Base-by-base conservation (phyloP, 352 stramenopile species). In the Phytophthora constricta region DNA sequence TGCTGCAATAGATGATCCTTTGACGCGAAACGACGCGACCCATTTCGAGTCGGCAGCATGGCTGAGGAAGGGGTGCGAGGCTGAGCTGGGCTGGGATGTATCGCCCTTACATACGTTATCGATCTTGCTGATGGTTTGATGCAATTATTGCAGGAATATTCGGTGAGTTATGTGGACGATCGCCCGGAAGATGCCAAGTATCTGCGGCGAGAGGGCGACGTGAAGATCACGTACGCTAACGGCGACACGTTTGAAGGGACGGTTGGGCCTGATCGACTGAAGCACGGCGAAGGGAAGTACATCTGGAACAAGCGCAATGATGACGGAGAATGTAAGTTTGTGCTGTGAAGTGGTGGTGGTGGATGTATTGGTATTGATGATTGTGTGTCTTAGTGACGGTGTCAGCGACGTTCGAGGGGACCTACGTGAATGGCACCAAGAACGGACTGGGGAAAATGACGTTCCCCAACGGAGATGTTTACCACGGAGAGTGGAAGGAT, bases 361-460 rank as follows among this genome's bases (percentile, higher is more conserved):
- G n/a, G n/a, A n/a, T n/a, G n/a, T n/a, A n/a, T n/a, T n/a, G n/a
- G n/a, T n/a, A 56, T 10, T 56, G 31, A 54, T 41, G 14, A 42
- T 16, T 58, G 17, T 46, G 31, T 31, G 43, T 53, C 26, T 7
- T 55, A 91, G 84, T 88, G 45, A 90, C 90, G 31, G 66, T 90
- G 17, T n/a, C 90, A 27, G 82, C 82, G 45, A 84, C 82, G 20
- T 97, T 93, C 66, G 89, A 97, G 62, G 93, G 93, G 47, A 75
- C 76, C 14, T 98, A 98, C 65, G 79, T 87, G 31, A 80, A 95
- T 57, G 91, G 93, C 28, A 79, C 76, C 67, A 95, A 94, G 74
- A 76, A 87, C 17, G 93, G 92, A 33, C 66, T 94, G 3, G 93
- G 93, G n/a, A 96, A 96, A 66, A 97, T 98, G 89, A 88, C 78